phyloP scores from a whole-genome alignment of 148 eudicot genomes.

The Rhododendron vialii region DNA sequence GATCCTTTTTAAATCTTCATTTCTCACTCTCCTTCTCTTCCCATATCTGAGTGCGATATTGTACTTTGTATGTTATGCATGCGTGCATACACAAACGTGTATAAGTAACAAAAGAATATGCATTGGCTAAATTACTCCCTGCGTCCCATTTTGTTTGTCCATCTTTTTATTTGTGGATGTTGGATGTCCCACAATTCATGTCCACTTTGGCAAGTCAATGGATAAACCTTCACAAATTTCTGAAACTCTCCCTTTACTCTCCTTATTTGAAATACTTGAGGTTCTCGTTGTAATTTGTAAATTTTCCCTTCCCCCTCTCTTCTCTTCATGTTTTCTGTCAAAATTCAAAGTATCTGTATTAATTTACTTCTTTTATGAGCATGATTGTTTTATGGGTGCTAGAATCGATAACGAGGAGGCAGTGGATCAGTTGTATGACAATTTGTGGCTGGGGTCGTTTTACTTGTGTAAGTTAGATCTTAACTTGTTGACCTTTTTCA shows the following conservation, averaged over 20 bases:
- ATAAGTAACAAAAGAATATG: too few relatives aligned
- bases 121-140: neutral
- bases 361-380: neutral
- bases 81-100: too few relatives aligned
- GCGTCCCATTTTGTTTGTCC: neutral
- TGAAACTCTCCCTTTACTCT: neutral
- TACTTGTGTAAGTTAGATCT: neutral
- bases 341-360: neutral
- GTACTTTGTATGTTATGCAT: neutral
- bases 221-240: neutral
- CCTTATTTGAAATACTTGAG: neutral
- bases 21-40: neutral
- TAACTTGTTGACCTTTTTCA: neutral
- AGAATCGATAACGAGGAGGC: too few relatives aligned
- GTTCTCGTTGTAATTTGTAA: neutral
- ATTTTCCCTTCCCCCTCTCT: neutral
- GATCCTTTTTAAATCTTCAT: neutral
- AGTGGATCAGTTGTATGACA: neutral
- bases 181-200: neutral
- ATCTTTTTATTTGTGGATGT: neutral
- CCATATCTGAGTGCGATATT: neutral
- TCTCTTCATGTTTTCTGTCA: neutral
- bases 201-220: neutral
- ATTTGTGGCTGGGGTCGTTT: neutral
- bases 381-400: neutral